phyloP scores from a whole-genome alignment of 352 stramenopile genomes.

The Elongisporangium anandrum region DNA sequence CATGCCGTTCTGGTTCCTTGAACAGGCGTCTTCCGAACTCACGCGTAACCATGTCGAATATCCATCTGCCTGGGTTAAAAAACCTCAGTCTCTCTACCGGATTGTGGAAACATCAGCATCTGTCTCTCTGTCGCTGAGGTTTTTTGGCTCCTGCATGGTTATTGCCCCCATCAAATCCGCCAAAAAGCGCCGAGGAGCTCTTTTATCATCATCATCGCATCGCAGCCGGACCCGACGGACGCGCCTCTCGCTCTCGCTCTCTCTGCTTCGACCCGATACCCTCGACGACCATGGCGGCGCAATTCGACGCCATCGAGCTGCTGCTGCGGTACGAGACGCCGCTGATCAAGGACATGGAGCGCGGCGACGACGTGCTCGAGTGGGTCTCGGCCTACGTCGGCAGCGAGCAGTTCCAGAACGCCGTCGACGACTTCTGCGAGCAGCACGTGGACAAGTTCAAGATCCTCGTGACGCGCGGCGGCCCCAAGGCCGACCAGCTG shows the following conservation, averaged over 20 bases:
- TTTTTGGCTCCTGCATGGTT: background rate
- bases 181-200: background rate
- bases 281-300: constrained; percentile 3
- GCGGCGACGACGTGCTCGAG: constrained; percentile 72
- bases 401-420: constrained; percentile 62
- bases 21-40: background rate
- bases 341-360: constrained; percentile 80
- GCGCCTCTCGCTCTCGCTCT: constrained; percentile 1
- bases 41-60: background rate
- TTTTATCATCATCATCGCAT: background rate
- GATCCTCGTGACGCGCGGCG: constrained; percentile 60
- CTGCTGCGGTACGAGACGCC: constrained; percentile 76
- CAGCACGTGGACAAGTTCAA: constrained; percentile 52
- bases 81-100: background rate
- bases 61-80: background rate
- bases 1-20: background rate
- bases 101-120: background rate
- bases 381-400: constrained; percentile 75
- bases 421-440: constrained; percentile 61
- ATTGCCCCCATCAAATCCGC: background rate
- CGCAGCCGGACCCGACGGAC: constrained; percentile 1
- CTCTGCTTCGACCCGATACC: no score
- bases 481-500: constrained; percentile 47
- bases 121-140: background rate
- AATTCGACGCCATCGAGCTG: constrained; percentile 78